A percentile compares a stretch with the other conserved stretches of the same genome.
phyloP scores from a whole-genome alignment of 106 monocot genomes.

The Acorus calamus region DNA sequence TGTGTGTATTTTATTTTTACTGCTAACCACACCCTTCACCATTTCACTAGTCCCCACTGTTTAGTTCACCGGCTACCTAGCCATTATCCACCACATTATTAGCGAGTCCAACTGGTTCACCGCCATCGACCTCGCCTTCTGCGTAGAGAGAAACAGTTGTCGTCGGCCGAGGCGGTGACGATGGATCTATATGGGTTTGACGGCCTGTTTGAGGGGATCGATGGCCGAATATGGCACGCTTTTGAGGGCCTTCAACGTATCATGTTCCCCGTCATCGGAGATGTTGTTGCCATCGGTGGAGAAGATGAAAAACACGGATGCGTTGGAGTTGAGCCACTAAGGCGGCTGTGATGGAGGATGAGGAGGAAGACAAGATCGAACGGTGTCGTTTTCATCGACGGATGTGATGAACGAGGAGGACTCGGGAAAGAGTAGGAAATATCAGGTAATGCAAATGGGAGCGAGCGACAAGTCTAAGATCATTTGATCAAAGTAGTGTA shows the following conservation, averaged over 20 bases:
- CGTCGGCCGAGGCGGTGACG: no score
- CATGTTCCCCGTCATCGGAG: constrained; percentile 8
- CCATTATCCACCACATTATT: no score
- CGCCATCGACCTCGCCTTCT: no score
- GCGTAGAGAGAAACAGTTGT: no score
- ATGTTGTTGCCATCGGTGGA: neutral
- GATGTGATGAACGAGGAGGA: constrained; percentile 47
- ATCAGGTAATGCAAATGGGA: constrained; percentile 5
- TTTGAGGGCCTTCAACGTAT: constrained; percentile 17
- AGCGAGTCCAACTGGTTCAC: no score
- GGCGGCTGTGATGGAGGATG: neutral
- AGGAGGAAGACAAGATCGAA: no score
- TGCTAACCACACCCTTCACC: no score
- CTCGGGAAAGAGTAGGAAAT: constrained; percentile 28
- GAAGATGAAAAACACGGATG: neutral
- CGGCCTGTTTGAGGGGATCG: constrained; percentile 16
- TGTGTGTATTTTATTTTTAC: no score
- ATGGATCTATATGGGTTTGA: neutral
- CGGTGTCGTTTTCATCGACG: constrained; percentile 55
- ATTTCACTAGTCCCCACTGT: no score
- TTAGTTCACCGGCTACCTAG: no score
- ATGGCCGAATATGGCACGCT: constrained; percentile 19
- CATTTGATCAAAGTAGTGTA: constrained; percentile 38
- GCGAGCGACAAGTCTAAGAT: constrained; percentile 31
- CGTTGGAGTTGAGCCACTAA: neutral